These are phyloP conservation scores for Alternaria gaisen DNA, from an alignment of 2,329 filamentous ascomycete species.

Conservation along the genomic window DNA sequence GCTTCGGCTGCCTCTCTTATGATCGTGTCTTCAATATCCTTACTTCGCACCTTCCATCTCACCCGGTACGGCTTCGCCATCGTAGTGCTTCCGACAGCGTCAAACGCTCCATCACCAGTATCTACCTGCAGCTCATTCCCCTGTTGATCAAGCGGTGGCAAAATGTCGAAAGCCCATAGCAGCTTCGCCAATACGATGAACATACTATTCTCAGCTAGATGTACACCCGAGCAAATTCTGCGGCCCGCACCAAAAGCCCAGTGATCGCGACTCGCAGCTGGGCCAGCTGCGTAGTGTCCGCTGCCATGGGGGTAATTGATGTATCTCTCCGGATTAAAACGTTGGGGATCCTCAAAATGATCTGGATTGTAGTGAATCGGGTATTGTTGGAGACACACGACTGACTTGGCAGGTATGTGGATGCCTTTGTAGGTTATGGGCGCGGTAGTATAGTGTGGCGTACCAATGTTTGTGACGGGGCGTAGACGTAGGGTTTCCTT, in stretches of 20 bases:
- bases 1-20: conserved; percentile 39
- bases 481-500: conserved; percentile 57
- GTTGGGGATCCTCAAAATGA: conserved; percentile 47
- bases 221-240: conserved; percentile 54
- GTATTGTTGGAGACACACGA: conserved; percentile 43
- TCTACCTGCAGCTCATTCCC: conserved; percentile 51
- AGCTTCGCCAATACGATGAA: conserved; percentile 56
- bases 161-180: conserved; percentile 60
- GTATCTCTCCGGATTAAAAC: conserved; percentile 58
- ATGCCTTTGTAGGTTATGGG: conserved; percentile 53
- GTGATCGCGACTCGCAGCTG: conserved; percentile 47
- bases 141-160: conserved; percentile 46
- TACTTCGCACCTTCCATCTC: conserved; percentile 36
- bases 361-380: conserved; percentile 50
- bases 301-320: conserved; percentile 41
- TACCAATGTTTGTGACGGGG: conserved; percentile 46
- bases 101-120: conserved; percentile 47
- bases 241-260: conserved; percentile 55
- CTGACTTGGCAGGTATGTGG: conserved; percentile 54
- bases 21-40: conserved; percentile 31
- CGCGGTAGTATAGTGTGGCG: conserved; percentile 48
- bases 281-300: conserved; percentile 45
- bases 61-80: conserved; percentile 45
- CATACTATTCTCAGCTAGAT: conserved; percentile 56
- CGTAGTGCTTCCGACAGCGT: conserved; percentile 39